A percentile compares a stretch with the other conserved stretches of the same genome.
Evolutionary conservation across 306 rosid species (phyloP).

Genomic region (Vicia villosa): DNA sequence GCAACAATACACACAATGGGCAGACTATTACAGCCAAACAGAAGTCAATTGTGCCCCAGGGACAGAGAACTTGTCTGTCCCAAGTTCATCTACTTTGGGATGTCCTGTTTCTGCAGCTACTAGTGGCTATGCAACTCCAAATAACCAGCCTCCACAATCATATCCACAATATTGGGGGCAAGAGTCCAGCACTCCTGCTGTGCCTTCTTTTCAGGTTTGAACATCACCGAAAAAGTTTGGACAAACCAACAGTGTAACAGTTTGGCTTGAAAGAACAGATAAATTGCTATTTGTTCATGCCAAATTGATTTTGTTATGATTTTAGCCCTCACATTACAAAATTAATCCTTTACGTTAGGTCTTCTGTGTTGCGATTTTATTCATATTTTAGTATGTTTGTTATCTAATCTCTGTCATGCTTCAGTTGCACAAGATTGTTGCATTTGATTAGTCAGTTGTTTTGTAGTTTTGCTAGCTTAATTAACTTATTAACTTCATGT

Average conservation of each 20-base stretch:
- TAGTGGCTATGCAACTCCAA: constrained; percentile 58
- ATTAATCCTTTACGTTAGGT: constrained; percentile 1
- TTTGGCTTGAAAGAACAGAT: constrained; percentile 28
- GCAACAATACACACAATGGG: constrained; percentile 89
- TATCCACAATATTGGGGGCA: constrained; percentile 77
- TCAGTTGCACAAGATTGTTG: constrained; percentile 26
- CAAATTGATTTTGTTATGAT: constrained; percentile 19
- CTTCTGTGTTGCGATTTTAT: constrained; percentile 6
- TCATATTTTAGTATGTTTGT: constrained; percentile 29
- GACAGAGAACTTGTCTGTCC: constrained; percentile 79
- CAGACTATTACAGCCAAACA: constrained; percentile 86
- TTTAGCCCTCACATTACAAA: constrained; percentile 14
- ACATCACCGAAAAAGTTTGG: constrained; percentile 36
- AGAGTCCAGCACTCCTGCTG: constrained; percentile 66
- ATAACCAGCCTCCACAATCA: constrained; percentile 62
- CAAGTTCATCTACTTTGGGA: constrained; percentile 61
- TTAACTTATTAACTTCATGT: constrained; percentile 37
- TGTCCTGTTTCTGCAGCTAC: constrained; percentile 60
- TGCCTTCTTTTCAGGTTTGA: constrained; percentile 87
- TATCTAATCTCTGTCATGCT: constrained; percentile 33
- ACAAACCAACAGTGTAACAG: constrained; percentile 26
- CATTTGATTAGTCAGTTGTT: constrained; percentile 36
- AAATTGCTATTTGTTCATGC: constrained; percentile 12
- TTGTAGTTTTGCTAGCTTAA: constrained; percentile 32
- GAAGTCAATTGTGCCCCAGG: constrained; percentile 99